Evolutionary conservation across 495 filamentous ascomycete species (phyloP).

Genomic region (Podospora tetraspora): DNA sequence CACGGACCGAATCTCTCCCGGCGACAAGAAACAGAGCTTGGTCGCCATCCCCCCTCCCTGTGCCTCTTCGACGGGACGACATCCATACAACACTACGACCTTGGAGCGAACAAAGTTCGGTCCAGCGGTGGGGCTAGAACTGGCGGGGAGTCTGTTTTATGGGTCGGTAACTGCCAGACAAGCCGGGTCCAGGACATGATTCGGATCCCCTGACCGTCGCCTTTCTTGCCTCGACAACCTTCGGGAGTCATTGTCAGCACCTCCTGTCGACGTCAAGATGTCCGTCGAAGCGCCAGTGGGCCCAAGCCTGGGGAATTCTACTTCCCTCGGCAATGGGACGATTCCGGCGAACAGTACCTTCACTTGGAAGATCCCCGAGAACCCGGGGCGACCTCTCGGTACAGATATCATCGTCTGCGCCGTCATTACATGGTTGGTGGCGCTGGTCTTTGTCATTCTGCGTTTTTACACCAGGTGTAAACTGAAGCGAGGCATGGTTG

Average conservation of each 20-base stretch:
- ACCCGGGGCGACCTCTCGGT: conserved; percentile 22
- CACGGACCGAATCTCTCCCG: neutral
- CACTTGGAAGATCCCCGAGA: conserved; percentile 15
- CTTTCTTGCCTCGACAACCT: neutral
- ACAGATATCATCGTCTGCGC: conserved; percentile 27
- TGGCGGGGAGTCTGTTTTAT: neutral
- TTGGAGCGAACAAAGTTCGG: neutral
- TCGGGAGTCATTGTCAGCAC: neutral
- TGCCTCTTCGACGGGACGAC: neutral
- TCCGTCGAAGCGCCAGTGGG: neutral
- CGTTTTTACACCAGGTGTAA: conserved; percentile 30
- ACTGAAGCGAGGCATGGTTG: conserved; percentile 21
- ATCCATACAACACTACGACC: neutral
- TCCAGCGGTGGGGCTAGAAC: neutral
- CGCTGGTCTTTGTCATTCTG: conserved; percentile 21
- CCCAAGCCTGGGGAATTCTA: conserved; percentile 11
- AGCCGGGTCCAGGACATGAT: neutral
- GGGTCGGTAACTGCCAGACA: neutral
- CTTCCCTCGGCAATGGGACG: conserved; percentile 7
- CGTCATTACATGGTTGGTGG: conserved; percentile 24
- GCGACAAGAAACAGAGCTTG: neutral
- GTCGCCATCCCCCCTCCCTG: neutral
- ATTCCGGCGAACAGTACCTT: conserved; percentile 11
- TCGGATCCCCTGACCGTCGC: conserved; percentile 2
- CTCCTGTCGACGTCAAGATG: neutral